A percentile compares a stretch with the other conserved stretches of the same genome.
Conservation (phyloP, 2,329 filamentous ascomycete genomes). For the Leptosphaerulina australis region DNA sequence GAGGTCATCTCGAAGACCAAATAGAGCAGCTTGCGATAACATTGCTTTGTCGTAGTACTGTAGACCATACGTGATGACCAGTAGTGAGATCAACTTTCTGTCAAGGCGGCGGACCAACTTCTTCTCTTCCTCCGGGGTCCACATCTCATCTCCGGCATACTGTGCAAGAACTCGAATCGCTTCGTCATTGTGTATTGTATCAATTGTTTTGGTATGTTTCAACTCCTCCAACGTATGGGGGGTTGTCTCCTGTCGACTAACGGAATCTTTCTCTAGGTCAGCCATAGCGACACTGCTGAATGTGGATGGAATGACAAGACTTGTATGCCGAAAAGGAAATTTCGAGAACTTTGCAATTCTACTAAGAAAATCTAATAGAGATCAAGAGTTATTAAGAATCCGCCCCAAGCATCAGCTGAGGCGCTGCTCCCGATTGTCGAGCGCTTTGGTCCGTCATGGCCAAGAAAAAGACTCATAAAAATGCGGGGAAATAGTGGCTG, state of each 20-base stretch:
- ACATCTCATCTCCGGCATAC: constrained; percentile 52
- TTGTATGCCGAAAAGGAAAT: too few relatives aligned
- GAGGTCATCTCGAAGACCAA: constrained; percentile 39
- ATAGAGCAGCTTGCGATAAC: constrained; percentile 56
- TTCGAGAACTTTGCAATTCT: too few relatives aligned
- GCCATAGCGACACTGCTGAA: background rate
- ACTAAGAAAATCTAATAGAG: background rate
- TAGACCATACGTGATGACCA: constrained; percentile 36
- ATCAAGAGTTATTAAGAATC: background rate
- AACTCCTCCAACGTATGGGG: constrained; percentile 7
- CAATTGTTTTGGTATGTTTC: constrained; percentile 15
- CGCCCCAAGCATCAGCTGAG: background rate
- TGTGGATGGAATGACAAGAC: background rate
- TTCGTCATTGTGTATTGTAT: constrained; percentile 30
- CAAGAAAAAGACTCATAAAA: background rate
- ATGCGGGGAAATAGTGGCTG: constrained; percentile 3
- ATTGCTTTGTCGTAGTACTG: constrained; percentile 53
- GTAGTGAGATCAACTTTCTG: constrained; percentile 30
- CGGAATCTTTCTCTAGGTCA: background rate
- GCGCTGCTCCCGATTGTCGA: background rate
- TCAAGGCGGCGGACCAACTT: constrained; percentile 34
- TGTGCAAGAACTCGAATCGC: constrained; percentile 19
- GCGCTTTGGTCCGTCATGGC: background rate
- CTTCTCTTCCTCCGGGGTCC: constrained; percentile 53
- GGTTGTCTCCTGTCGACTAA: background rate